Conservation (phyloP, 345 rosid species). For the Kernera saxatilis region DNA sequence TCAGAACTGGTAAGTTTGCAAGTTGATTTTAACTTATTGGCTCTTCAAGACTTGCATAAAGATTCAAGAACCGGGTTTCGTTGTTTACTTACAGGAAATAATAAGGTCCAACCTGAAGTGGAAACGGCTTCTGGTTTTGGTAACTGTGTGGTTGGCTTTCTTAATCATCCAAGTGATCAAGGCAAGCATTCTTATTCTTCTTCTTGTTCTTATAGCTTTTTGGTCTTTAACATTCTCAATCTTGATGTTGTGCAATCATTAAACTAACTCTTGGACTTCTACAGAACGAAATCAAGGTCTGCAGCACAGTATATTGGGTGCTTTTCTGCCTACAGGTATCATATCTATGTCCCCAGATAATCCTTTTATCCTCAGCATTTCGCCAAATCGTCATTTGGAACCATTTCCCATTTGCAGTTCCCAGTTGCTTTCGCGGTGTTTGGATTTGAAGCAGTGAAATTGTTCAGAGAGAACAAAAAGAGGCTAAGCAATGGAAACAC, state of each 20-base stretch:
- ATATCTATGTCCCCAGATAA: not conserved
- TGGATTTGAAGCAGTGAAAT: conserved; percentile 61
- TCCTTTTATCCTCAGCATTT: not conserved
- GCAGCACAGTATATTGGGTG: conserved; percentile 73
- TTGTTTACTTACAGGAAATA: conserved; percentile 44
- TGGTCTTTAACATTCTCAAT: not conserved
- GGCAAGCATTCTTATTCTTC: conserved; percentile 32
- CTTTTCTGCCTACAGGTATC: conserved; percentile 79
- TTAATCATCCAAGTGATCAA: conserved; percentile 68
- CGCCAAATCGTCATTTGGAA: not conserved
- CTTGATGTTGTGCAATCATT: not conserved
- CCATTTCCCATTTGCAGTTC: conserved; percentile 37
- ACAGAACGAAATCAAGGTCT: conserved; percentile 69
- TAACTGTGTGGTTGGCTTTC: conserved; percentile 59
- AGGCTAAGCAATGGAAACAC: conserved; percentile 57
- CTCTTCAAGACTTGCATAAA: not conserved
- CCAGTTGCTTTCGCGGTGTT: conserved; percentile 60
- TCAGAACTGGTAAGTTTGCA: conserved; percentile 45
- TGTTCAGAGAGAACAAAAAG: conserved; percentile 52
- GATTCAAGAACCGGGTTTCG: conserved; percentile 1
- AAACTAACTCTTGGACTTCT: not conserved
- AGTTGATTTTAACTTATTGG: not conserved
- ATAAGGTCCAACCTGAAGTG: conserved; percentile 62
- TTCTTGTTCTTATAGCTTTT: not conserved
- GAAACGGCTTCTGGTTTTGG: conserved; percentile 52